These are phyloP conservation scores for Annulohypoxylon nitens DNA, from an alignment of 495 filamentous ascomycete genomes.

Conservation along the genomic window DNA sequence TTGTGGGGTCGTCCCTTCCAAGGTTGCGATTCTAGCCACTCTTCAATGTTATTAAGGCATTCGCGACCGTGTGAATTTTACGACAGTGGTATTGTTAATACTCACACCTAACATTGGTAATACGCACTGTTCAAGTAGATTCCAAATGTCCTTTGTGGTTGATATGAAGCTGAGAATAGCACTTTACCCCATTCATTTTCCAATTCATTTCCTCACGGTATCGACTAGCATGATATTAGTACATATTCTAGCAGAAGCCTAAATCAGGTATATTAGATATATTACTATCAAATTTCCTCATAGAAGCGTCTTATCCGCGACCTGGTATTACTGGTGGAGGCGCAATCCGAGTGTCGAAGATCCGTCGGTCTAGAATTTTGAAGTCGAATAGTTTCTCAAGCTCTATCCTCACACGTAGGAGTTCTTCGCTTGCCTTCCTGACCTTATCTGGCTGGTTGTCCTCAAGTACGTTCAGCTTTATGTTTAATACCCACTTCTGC, in stretches of 20 bases:
- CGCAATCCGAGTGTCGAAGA: conserved; percentile 55
- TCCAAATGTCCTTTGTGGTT: too few species aligned
- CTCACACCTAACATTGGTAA: too few species aligned
- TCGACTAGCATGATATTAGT: not conserved
- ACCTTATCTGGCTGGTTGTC: conserved; percentile 58
- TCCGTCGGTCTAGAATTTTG: conserved; percentile 56
- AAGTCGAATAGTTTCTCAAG: conserved; percentile 62
- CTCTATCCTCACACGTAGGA: conserved; percentile 51
- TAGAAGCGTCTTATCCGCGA: conserved; percentile 16
- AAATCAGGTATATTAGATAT: not conserved
- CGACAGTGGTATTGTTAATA: too few species aligned
- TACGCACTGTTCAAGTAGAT: too few species aligned
- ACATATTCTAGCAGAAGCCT: not conserved
- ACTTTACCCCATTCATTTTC: not conserved
- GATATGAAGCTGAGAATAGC: not conserved
- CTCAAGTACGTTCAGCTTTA: conserved; percentile 56
- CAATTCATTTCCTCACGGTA: not conserved
- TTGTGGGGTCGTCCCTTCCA: too few species aligned
- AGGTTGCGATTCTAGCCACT: too few species aligned
- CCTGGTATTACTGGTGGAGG: conserved; percentile 37
- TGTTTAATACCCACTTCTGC: conserved; percentile 57
- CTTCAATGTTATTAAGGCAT: too few species aligned
- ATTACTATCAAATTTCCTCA: not conserved
- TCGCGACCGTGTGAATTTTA: too few species aligned
- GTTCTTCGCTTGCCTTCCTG: conserved; percentile 54